Conservation (phyloP, 768 basidiomycete species). For the Hydnomerulius pinastri region DNA sequence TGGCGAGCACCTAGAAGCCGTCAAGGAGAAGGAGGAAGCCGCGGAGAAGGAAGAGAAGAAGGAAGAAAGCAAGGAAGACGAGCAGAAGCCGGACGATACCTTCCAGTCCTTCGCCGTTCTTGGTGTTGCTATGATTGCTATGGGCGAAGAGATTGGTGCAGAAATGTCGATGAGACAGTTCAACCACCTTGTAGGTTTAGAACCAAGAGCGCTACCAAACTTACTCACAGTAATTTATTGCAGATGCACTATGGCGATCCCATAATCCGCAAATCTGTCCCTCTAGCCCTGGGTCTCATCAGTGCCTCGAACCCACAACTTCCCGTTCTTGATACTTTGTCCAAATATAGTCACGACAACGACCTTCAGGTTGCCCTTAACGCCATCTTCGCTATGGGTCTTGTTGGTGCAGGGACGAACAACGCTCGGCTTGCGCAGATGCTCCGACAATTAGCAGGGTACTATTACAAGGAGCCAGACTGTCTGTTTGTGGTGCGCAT, state of each 20-base stretch:
- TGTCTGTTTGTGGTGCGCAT: constrained; percentile 96
- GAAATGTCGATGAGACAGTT: constrained; percentile 98
- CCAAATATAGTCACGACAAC: constrained; percentile 98
- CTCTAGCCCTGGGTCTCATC: constrained; percentile 92
- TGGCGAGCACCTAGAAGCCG: constrained; percentile 78
- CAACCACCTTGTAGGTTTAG: constrained; percentile 81
- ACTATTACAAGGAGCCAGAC: constrained; percentile 97
- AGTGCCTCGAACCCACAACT: constrained; percentile 96
- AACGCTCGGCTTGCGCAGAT: constrained; percentile 97
- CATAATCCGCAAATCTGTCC: constrained; percentile 86
- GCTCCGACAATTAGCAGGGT: constrained; percentile 95
- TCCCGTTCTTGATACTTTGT: constrained; percentile 92
- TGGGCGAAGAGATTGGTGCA: constrained; percentile 97
- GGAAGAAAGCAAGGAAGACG: constrained; percentile 62
- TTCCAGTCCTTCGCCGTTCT: constrained; percentile 93
- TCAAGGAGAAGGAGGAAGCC: constrained; percentile 37
- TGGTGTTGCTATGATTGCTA: constrained; percentile 91
- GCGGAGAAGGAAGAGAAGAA: constrained; percentile 39
- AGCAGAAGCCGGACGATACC: constrained; percentile 62
- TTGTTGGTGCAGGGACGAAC: constrained; percentile 98
- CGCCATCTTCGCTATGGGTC: constrained; percentile 98
- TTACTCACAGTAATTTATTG: constrained; percentile 17
- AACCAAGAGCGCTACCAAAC: background rate
- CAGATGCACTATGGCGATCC: constrained; percentile 99
- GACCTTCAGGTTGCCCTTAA: constrained; percentile 96